Evolutionary conservation across 1,139 yeast genomes (phyloP).

Genomic region (Pichia sp.): DNA sequence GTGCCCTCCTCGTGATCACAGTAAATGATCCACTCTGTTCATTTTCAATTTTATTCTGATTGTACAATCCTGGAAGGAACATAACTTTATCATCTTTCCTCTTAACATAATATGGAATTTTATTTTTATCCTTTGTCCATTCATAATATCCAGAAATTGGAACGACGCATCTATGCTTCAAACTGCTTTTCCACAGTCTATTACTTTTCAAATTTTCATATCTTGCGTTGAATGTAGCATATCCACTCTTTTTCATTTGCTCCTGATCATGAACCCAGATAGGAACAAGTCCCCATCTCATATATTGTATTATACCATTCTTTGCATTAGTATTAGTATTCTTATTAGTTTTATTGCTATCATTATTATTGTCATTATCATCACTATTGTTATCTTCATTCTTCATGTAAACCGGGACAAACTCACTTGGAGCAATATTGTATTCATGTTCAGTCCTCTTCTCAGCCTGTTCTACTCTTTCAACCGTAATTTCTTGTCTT

Average conservation of each 20-base stretch:
- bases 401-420: conserved; percentile 46
- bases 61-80: conserved; percentile 62
- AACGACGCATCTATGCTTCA: conserved; percentile 52
- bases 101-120: conserved; percentile 62
- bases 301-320: conserved; percentile 24
- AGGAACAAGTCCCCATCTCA: conserved; percentile 63
- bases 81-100: conserved; percentile 46
- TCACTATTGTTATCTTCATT: conserved; percentile 31
- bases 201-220: conserved; percentile 45
- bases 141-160: conserved; percentile 84
- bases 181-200: conserved; percentile 45
- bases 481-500: conserved; percentile 20
- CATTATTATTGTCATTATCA: neutral
- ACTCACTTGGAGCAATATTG: conserved; percentile 48
- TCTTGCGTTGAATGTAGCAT: conserved; percentile 56
- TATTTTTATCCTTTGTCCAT: conserved; percentile 41
- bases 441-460: conserved; percentile 27
- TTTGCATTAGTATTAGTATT: neutral
- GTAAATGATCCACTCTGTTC: conserved; percentile 49
- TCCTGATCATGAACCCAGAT: conserved; percentile 38
- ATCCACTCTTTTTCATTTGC: conserved; percentile 3
- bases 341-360: no score
- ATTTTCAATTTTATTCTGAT: conserved; percentile 7
- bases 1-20: conserved; percentile 68
- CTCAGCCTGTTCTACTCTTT: conserved; percentile 14